Evolutionary conservation across 805 yeast species (phyloP).

Genomic region (Monosporozyma aquatica): DNA sequence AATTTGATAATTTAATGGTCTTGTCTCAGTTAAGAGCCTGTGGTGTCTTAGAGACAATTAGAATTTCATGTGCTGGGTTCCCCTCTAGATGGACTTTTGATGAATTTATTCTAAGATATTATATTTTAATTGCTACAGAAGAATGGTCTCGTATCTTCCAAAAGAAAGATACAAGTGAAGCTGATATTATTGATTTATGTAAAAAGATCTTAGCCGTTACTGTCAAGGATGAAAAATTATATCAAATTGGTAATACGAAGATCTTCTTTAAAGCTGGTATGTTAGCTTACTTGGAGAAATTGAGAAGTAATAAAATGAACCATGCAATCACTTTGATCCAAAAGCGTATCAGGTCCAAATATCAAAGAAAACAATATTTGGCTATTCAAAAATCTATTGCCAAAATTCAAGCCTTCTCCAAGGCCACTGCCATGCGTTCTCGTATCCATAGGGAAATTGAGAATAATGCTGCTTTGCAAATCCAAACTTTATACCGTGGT

Average conservation of each 20-base stretch:
- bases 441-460: conserved; percentile 48
- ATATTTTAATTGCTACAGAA: conserved; percentile 65
- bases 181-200: conserved; percentile 56
- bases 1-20: conserved; percentile 90
- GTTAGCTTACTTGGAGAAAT: conserved; percentile 81
- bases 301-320: conserved; percentile 69
- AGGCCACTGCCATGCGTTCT: conserved; percentile 54
- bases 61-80: conserved; percentile 96
- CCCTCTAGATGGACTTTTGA: conserved; percentile 94
- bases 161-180: conserved; percentile 38
- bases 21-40: conserved; percentile 92
- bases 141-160: conserved; percentile 57
- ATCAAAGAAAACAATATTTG: conserved; percentile 53
- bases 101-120: conserved; percentile 85
- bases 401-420: conserved; percentile 48
- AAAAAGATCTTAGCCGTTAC: conserved; percentile 54
- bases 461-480: conserved; percentile 50
- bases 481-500: conserved; percentile 64
- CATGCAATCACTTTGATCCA: conserved; percentile 78
- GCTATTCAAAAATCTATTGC: conserved; percentile 46
- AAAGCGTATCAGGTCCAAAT: conserved; percentile 61
- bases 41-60: conserved; percentile 94
- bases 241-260: conserved; percentile 87
- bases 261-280: conserved; percentile 95
- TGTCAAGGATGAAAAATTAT: conserved; percentile 57